These are phyloP conservation scores for Chamaenerion angustifolium DNA, from an alignment of 345 rosid genomes.

Conservation along the genomic window DNA sequence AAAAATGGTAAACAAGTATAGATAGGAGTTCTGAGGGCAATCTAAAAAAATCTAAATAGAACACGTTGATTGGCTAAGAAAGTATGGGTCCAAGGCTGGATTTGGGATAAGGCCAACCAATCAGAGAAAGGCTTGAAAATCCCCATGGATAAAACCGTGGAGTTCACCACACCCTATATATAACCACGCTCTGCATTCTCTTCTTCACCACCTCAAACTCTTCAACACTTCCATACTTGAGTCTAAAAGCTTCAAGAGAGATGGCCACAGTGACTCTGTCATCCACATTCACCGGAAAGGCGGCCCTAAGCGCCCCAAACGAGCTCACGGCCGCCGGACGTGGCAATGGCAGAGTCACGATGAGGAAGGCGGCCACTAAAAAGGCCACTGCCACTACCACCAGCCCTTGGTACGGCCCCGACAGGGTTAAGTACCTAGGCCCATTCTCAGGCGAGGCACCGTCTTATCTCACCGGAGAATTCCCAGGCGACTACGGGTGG, in stretches of 20 bases:
- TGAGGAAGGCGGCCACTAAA: not conserved
- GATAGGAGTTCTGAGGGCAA: not conserved
- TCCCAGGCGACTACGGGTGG: constrained; percentile 4
- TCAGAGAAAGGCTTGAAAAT: not conserved
- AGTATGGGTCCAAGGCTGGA: not conserved
- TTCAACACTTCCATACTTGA: not conserved
- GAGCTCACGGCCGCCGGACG: not conserved
- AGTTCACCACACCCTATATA: not conserved
- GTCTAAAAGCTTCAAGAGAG: not conserved
- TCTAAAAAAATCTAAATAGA: not conserved
- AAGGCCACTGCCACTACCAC: not conserved
- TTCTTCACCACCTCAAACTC: not conserved
- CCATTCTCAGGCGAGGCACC: constrained; percentile 3
- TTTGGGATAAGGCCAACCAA: constrained; percentile 5
- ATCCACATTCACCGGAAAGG: constrained; percentile 1
- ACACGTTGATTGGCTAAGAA: not conserved
- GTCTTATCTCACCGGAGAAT: constrained; percentile 5
- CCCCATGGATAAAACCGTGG: constrained; percentile 2
- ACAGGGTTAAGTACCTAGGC: constrained; percentile 5
- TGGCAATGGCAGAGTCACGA: constrained; percentile 2
- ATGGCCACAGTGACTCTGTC: constrained; percentile 3
- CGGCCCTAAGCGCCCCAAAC: not conserved
- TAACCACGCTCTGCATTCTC: not conserved
- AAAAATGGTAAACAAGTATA: too few relatives aligned
- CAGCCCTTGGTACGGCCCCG: constrained; percentile 6